Base-by-base conservation (phyloP, 257 asterid species). In the Fraxinus anomala region DNA sequence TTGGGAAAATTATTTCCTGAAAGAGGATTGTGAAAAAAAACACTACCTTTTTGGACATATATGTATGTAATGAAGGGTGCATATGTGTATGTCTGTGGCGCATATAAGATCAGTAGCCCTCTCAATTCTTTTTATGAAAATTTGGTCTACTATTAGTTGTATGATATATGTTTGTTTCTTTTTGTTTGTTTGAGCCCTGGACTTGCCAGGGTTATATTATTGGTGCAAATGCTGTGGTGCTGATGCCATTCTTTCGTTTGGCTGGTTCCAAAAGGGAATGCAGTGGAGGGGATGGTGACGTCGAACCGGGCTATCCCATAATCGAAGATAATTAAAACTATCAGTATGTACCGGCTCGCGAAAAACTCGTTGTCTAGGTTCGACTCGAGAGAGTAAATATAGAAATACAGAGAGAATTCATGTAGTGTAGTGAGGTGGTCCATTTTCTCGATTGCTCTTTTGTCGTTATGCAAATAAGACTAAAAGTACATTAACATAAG, bases 41-140 rank as follows among this genome's bases (percentile, higher is more conserved):
- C 82, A 80, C 74, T 80, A 37, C 68, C 72, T 76, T 79, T 72
- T 86, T 85, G 93, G 86, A 87, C 87, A 84, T 85, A 73, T 47
- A 76, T 82, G 51, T 68, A 66, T 80, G 88, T 83, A 89, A 70
- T 81, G 86, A 84, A 81, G 84, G 90, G 90, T 76, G 89, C 79
- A 80, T 86, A 68, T 85, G 83, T 84, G 78, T 81, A 49, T 83
- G 80, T 86, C 76, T 74, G 33, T 86, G 83, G 83, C 82, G 75
- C 84, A 81, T 83, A 77, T 87, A 77, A 79, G 77, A 85, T 82
- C 51, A 76, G 78, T 51, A 74, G 78, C 84, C 85, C 86, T 72
- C 82, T 80, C 79, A 70, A 77, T 79, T 79, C 70, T 82, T 44
- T 80, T 86, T 68, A 42, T 79, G 80, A 0, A 31, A 71, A 12